Evolutionary conservation across 768 basidiomycete species (phyloP).

Genomic region (Serendipita sp.): DNA sequence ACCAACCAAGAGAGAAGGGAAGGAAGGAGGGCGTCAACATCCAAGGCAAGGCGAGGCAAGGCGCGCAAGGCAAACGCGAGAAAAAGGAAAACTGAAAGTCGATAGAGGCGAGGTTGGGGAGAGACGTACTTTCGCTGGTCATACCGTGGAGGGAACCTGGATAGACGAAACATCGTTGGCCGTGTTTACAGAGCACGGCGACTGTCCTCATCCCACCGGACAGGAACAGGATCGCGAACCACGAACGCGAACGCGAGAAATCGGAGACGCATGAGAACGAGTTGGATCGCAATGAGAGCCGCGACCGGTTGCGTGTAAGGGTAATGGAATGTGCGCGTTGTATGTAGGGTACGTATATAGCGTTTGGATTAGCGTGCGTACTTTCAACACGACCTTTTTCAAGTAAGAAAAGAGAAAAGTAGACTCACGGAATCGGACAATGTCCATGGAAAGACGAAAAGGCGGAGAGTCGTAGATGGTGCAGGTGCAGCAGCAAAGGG

Average conservation of each 20-base stretch:
- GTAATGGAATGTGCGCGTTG: too few species aligned
- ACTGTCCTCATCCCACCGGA: not conserved
- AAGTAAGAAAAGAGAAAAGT: not conserved
- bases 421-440: not conserved
- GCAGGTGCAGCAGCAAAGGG: too few species aligned
- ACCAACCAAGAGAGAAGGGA: not conserved
- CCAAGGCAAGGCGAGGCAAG: too few species aligned
- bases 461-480: too few species aligned
- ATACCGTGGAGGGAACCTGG: slow-evolving; percentile 21
- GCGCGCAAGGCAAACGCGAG: too few species aligned
- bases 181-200: slow-evolving; percentile 6
- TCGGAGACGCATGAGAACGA: too few species aligned
- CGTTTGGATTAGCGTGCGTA: not conserved
- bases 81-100: too few species aligned
- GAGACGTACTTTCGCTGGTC: slow-evolving; percentile 17
- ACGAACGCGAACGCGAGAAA: too few species aligned
- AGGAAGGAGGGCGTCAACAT: not conserved
- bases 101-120: not conserved
- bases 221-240: too few species aligned
- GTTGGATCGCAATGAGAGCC: too few species aligned
- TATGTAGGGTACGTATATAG: not conserved
- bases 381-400: not conserved
- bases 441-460: not conserved
- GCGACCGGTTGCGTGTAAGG: too few species aligned
- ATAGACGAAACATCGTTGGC: slow-evolving; percentile 22